These are phyloP conservation scores for Eucalyptus sideroxylon DNA, from an alignment of 345 rosid genomes.

Conservation along the genomic window DNA sequence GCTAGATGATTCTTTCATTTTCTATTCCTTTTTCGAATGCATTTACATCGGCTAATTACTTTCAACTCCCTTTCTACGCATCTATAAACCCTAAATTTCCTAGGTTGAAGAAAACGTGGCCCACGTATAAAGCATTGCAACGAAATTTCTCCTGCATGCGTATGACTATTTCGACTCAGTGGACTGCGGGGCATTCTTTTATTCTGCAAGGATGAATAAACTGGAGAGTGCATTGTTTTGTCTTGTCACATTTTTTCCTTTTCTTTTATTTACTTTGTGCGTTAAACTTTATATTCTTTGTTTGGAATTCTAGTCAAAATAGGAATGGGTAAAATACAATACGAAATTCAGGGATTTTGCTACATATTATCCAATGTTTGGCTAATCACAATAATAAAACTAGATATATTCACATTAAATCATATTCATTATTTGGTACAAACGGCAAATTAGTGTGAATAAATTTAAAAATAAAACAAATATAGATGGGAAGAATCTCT, in stretches of 20 bases:
- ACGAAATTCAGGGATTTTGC: accelerated
- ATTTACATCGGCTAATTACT: neutral
- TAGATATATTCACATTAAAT: neutral
- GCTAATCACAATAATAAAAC: no score
- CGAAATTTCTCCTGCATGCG: neutral
- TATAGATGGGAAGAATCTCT: no score
- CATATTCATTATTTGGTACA: neutral
- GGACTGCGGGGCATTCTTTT: neutral
- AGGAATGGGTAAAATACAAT: no score
- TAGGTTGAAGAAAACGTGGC: neutral
- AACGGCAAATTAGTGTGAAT: neutral
- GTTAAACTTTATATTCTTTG: neutral
- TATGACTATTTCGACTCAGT: neutral
- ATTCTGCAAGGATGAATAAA: neutral
- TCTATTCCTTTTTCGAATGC: neutral
- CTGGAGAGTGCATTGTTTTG: neutral
- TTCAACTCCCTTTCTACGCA: neutral
- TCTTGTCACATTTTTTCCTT: neutral
- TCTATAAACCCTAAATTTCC: neutral
- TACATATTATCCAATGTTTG: no score
- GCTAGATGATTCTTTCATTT: neutral
- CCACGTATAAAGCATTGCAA: neutral
- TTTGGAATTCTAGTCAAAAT: neutral
- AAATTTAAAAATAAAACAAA: no score
- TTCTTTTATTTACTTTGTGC: neutral